Percentiles rank a stretch among this genome's conserved stretches.
Evolutionary conservation across 2,329 filamentous ascomycete species (phyloP).

Genomic region (Penicillium griseofulvum): DNA sequence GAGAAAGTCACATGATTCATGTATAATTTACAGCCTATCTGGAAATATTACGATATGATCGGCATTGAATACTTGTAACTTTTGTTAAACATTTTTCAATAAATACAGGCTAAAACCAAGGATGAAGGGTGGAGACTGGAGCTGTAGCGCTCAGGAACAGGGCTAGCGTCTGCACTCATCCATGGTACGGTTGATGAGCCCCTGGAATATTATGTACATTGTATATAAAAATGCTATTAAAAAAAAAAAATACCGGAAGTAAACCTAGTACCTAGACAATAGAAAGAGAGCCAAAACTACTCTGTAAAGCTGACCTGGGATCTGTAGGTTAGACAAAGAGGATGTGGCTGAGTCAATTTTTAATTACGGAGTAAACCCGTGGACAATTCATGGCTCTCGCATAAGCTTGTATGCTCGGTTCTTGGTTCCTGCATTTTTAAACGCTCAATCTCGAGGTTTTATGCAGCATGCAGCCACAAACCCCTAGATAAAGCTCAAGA

Average conservation of each 20-base stretch:
- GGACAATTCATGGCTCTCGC: not conserved
- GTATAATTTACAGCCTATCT: slow-evolving; percentile 1
- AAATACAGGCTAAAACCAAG: slow-evolving; percentile 10
- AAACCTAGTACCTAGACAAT: not conserved
- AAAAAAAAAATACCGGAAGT: not conserved
- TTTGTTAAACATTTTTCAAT: not conserved
- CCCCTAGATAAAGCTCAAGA: not conserved
- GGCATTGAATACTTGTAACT: not conserved
- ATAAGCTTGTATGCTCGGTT: not conserved
- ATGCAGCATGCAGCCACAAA: slow-evolving; percentile 3
- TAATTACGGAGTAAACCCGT: not conserved
- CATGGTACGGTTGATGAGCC: slow-evolving; percentile 22
- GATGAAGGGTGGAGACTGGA: slow-evolving; percentile 13
- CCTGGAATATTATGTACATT: slow-evolving; percentile 3
- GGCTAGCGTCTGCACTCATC: slow-evolving; percentile 21
- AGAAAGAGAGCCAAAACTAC: not conserved
- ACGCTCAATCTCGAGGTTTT: not conserved
- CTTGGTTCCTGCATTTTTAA: not conserved
- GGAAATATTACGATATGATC: not conserved
- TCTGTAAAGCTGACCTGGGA: too few relatives aligned
- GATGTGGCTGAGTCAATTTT: not conserved
- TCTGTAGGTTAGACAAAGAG: not conserved
- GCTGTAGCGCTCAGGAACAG: slow-evolving; percentile 29
- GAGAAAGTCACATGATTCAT: slow-evolving; percentile 2
- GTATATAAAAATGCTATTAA: not conserved